These are phyloP conservation scores for Syzygium oleosum DNA, from an alignment of 345 rosid genomes.

Conservation along the genomic window DNA sequence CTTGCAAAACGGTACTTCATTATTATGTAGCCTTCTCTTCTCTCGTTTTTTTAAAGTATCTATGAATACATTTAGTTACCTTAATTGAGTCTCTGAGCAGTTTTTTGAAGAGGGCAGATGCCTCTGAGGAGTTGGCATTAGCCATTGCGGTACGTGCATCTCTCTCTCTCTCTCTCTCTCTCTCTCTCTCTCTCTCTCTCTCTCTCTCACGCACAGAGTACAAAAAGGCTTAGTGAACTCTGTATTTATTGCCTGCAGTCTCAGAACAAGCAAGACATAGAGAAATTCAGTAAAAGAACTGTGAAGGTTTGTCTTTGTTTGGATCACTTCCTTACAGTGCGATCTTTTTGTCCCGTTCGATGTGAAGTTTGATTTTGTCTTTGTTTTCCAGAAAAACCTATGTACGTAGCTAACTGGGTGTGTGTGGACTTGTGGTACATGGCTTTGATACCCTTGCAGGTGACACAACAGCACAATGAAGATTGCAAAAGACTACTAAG, in stretches of 20 bases:
- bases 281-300: constrained; percentile 88
- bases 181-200: too few species aligned
- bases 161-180: too few species aligned
- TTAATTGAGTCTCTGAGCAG: constrained; percentile 5
- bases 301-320: constrained; percentile 15
- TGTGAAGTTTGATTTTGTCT: neutral
- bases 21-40: too few species aligned
- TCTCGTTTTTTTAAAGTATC: neutral
- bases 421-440: too few species aligned
- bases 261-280: constrained; percentile 68
- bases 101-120: too few species aligned
- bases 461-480: constrained; percentile 82
- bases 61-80: neutral
- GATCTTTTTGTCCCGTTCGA: neutral
- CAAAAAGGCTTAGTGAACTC: neutral
- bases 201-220: too few species aligned
- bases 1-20: too few species aligned
- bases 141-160: constrained; percentile 48
- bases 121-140: constrained; percentile 33
- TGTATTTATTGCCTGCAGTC: constrained; percentile 21
- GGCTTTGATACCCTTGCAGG: constrained; percentile 26
- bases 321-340: neutral
- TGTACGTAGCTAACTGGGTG: too few species aligned
- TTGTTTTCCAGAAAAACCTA: neutral
- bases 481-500: constrained; percentile 81